Evolutionary conservation across 1,284 basidiomycete genomes (phyloP).

Genomic region (Tausonia pullulans): DNA sequence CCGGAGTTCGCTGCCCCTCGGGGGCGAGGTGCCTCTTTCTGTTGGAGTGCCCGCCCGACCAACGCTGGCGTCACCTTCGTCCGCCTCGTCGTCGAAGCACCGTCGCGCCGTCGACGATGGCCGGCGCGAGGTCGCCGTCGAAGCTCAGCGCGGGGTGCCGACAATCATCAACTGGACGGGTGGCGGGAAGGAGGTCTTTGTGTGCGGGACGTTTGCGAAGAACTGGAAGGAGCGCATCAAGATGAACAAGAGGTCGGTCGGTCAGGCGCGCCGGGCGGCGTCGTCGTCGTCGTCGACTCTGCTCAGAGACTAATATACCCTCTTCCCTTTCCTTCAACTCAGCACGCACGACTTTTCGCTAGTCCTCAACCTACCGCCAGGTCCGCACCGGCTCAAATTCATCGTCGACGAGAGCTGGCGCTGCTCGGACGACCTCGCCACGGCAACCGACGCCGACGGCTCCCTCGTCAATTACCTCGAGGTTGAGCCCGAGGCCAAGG

Average conservation of each 20-base stretch:
- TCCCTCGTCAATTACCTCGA: constrained; percentile 90
- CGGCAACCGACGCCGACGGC: constrained; percentile 89
- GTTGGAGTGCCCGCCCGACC: background rate
- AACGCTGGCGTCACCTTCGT: background rate
- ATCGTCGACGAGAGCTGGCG: constrained; percentile 87
- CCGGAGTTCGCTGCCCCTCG: constrained; percentile 3
- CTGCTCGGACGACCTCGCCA: constrained; percentile 61
- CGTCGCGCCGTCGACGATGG: background rate
- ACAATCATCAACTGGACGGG: constrained; percentile 32
- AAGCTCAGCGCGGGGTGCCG: constrained; percentile 14
- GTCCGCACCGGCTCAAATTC: constrained; percentile 92
- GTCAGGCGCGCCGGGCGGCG: too few relatives aligned
- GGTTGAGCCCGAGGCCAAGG: constrained; percentile 23
- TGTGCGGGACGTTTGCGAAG: constrained; percentile 48
- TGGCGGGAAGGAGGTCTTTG: constrained; percentile 40
- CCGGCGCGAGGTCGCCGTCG: background rate
- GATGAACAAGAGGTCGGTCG: constrained; percentile 36
- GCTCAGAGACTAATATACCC: background rate
- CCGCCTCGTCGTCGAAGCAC: background rate
- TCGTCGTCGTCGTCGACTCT: too few relatives aligned
- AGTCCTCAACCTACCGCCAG: constrained; percentile 56
- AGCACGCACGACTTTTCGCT: constrained; percentile 39
- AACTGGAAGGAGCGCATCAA: constrained; percentile 45
- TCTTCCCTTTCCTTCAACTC: background rate
- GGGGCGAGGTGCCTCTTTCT: background rate